phyloP scores from a whole-genome alignment of 257 asterid genomes.

The Striga asiatica region DNA sequence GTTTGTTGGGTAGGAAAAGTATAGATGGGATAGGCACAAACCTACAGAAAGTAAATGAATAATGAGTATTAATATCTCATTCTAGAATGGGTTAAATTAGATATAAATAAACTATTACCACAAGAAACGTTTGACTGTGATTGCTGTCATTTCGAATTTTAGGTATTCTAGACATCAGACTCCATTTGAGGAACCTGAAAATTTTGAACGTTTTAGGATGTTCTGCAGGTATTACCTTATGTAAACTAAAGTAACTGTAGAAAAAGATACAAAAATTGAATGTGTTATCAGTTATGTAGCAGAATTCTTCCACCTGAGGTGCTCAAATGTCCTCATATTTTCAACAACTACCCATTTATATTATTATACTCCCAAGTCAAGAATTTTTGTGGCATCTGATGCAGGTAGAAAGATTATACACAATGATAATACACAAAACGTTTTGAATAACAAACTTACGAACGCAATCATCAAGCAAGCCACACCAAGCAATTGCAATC shows the following conservation, averaged over 20 bases:
- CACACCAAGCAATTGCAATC: slow-evolving; percentile 80
- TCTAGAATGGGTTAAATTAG: background rate
- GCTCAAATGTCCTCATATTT: slow-evolving; percentile 93
- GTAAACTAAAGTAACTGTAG: too few species aligned
- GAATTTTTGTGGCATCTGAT: background rate
- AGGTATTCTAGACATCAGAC: slow-evolving; percentile 58
- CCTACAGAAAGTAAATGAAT: slow-evolving; percentile 27
- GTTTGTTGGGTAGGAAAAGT: too few species aligned
- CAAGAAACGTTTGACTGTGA: slow-evolving; percentile 71
- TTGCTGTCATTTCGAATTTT: slow-evolving; percentile 91
- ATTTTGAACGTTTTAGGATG: slow-evolving; percentile 1
- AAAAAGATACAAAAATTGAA: background rate
- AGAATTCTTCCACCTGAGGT: slow-evolving; percentile 89
- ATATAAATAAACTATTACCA: slow-evolving; percentile 31
- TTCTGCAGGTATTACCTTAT: too few species aligned
- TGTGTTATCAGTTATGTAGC: slow-evolving; percentile 87
- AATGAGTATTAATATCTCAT: background rate
- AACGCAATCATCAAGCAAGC: slow-evolving; percentile 98
- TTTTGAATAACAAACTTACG: slow-evolving; percentile 40
- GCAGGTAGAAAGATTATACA: too few species aligned
- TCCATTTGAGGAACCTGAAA: slow-evolving; percentile 81
- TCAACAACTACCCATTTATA: slow-evolving; percentile 29
- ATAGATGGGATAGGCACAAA: too few species aligned
- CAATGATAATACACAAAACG: too few species aligned
- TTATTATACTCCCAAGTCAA: background rate